Evolutionary conservation across 164 flowering plant species (phyloP).

Genomic region (Hamamelis virginiana): DNA sequence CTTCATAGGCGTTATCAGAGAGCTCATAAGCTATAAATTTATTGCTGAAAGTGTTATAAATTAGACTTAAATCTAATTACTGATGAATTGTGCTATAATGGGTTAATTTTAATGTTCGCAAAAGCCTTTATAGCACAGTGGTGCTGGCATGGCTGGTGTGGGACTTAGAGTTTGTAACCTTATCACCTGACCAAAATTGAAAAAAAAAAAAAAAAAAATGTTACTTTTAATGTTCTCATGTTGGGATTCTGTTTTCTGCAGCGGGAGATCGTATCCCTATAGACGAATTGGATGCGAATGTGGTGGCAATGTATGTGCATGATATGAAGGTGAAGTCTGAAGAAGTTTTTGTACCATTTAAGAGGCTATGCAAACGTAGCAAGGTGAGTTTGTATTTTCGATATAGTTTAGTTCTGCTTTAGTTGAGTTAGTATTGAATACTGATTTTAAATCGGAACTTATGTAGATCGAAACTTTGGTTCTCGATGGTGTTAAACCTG

Average conservation of each 20-base stretch:
- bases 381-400: conserved; percentile 34
- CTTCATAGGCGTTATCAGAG: too few relatives aligned
- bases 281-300: conserved; percentile 48
- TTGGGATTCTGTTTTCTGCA: conserved; percentile 18
- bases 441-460: neutral
- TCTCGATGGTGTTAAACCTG: conserved; percentile 72
- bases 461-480: conserved; percentile 67
- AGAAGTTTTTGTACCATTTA: conserved; percentile 52
- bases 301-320: conserved; percentile 53
- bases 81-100: too few relatives aligned
- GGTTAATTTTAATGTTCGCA: too few relatives aligned
- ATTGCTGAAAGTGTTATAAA: too few relatives aligned
- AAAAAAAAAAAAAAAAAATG: too few relatives aligned
- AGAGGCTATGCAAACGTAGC: conserved; percentile 42
- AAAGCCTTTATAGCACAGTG: too few relatives aligned
- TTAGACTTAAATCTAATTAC: too few relatives aligned
- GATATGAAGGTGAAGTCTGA: conserved; percentile 50
- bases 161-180: too few relatives aligned
- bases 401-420: neutral
- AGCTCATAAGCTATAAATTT: too few relatives aligned
- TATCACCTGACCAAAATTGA: too few relatives aligned
- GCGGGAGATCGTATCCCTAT: conserved; percentile 60
- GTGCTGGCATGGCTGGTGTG: too few relatives aligned
- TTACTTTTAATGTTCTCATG: too few relatives aligned
- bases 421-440: neutral